Evolutionary conservation across 2,329 filamentous ascomycete genomes (phyloP), one percentile per base, ranked within the genome.

Genomic region (Ophiobolus disseminans): DNA sequence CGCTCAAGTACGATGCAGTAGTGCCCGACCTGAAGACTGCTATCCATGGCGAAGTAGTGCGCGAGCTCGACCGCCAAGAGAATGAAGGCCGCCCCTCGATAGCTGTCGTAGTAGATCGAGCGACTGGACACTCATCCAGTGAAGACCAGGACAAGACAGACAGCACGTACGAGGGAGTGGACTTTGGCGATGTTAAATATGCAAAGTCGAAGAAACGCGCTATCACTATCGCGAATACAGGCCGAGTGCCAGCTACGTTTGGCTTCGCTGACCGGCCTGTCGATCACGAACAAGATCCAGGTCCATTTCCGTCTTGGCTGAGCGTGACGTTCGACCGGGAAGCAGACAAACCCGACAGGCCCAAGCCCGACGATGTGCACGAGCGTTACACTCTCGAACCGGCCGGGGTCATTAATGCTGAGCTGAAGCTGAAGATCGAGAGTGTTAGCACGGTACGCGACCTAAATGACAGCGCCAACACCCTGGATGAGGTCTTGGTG

Each of bases 161-260:
- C 20, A 67, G 58, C 42, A 55, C 59, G 28, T 72, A 66, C 48
- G 77, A 86, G 61, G 84, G 84, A 1, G 82, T 97, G 0, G 84
- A 93, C 63, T 94, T 97, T 69, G 92, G 91, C 0, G 77, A 86
- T 3, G 77, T 97, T 2, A 78, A 81, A 2, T 95, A 88, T 63
- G 79, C 87, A 30, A 82, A 87, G 50, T 82, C 80, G 6, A 84
- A 88, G 58, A 80, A 78, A 7, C 82, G 87, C 4, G 83, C 80
- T 3, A 70, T 97, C 34, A 97, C 92, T 0, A 84, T 99, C 45
- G 94, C 94, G 20, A 99, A 99, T 62, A 99, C 94, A 0, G 88
- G 94, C 2, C 82, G 90, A 21, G 90, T 95, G 0, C 74, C 86
- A 2, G 92, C 94, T 0, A 89, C 80, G 0, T 88, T 97, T 63